Conservation (phyloP, 148 eudicot species). For the Spergularia bocconei region DNA sequence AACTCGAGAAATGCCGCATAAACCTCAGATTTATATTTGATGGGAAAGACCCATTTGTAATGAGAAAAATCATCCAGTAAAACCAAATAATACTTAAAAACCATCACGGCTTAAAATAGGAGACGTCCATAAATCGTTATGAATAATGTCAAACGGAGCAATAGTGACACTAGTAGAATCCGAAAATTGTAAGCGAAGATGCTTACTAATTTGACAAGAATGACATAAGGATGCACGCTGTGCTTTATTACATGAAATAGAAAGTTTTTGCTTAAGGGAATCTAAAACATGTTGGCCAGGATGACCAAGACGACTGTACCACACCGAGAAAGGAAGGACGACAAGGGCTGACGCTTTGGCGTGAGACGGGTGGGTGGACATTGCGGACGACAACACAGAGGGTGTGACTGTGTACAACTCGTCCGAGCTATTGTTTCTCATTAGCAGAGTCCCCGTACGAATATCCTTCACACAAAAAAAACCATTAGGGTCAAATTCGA, state of each 20-base stretch:
- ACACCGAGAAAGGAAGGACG: no score
- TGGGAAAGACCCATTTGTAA: background rate
- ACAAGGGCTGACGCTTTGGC: no score
- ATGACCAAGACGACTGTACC: no score
- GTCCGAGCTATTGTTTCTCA: background rate
- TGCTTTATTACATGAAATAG: no score
- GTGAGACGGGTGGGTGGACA: no score
- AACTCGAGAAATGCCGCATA: background rate
- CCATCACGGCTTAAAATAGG: background rate
- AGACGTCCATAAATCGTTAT: background rate
- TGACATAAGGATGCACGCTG: no score
- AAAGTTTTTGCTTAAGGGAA: no score
- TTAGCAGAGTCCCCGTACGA: background rate
- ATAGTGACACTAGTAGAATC: background rate
- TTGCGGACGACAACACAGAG: no score
- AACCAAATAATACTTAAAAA: background rate
- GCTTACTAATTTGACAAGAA: background rate
- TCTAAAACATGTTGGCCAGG: no score
- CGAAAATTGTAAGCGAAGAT: background rate
- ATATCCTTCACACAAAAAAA: conserved; percentile 3
- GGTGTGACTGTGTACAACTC: background rate
- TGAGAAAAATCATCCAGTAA: background rate
- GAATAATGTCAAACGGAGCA: background rate
- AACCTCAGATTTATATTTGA: background rate
- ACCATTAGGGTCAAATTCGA: conserved; percentile 13